Percentiles rank a stretch among this genome's conserved stretches.
phyloP scores from a whole-genome alignment of 164 flowering plant species.

The Houttuynia cordata region DNA sequence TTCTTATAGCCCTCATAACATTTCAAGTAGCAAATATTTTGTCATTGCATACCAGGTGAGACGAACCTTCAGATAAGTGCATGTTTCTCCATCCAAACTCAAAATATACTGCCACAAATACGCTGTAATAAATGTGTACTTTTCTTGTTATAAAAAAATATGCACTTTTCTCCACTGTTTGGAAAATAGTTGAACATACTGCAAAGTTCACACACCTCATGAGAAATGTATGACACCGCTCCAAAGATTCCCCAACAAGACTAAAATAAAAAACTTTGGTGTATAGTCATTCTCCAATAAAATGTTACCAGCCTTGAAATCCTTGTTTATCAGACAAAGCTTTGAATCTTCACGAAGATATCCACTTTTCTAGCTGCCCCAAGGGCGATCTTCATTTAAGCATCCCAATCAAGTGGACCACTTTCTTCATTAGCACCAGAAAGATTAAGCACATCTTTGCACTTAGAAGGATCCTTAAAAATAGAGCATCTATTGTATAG shows the following conservation, averaged over 20 bases:
- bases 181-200: constrained; percentile 21
- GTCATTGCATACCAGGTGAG: constrained; percentile 1
- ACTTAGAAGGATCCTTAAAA: too few relatives aligned
- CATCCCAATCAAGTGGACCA: constrained; percentile 83
- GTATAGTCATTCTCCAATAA: constrained; percentile 75
- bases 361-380: constrained; percentile 91
- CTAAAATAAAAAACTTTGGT: constrained; percentile 93
- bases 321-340: constrained; percentile 88
- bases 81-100: not conserved
- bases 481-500: too few relatives aligned
- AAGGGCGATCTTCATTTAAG: constrained; percentile 82
- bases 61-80: not conserved
- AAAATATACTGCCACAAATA: not conserved
- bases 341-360: constrained; percentile 97
- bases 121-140: too few relatives aligned
- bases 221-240: constrained; percentile 60
- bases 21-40: not conserved
- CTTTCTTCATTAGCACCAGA: constrained; percentile 50
- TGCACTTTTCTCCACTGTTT: too few relatives aligned
- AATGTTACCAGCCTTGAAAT: constrained; percentile 89
- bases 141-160: too few relatives aligned
- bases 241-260: constrained; percentile 76
- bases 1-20: not conserved
- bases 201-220: constrained; percentile 72
- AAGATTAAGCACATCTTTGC: not conserved